Percentiles rank a stretch among this genome's conserved stretches.
These are phyloP conservation scores for Trichoderma koningii DNA, from an alignment of 2,329 filamentous ascomycete species.

Conservation along the genomic window DNA sequence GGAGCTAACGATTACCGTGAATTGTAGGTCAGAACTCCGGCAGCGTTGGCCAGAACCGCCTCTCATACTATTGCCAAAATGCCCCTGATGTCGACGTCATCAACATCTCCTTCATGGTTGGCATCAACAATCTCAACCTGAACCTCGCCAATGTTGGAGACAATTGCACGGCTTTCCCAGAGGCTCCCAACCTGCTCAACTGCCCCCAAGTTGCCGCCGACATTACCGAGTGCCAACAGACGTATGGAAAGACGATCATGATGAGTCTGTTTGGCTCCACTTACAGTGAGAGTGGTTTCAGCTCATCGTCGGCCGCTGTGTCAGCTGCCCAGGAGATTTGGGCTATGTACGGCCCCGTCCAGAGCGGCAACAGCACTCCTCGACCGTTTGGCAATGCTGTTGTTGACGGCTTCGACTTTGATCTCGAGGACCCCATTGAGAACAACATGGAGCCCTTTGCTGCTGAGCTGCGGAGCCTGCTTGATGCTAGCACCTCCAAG, in stretches of 20 bases:
- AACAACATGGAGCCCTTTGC: slow-evolving; percentile 64
- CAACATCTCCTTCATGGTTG: slow-evolving; percentile 61
- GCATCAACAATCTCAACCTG: slow-evolving; percentile 55
- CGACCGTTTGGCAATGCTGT: slow-evolving; percentile 68
- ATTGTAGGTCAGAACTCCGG: slow-evolving; percentile 60
- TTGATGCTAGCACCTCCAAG: slow-evolving; percentile 55
- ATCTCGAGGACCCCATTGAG: slow-evolving; percentile 62
- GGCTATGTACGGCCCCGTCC: slow-evolving; percentile 67
- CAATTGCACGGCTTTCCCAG: slow-evolving; percentile 57
- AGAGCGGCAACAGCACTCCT: slow-evolving; percentile 46
- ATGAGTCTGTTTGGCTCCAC: slow-evolving; percentile 67
- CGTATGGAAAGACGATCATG: slow-evolving; percentile 65
- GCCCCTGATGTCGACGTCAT: slow-evolving; percentile 20
- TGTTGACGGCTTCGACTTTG: slow-evolving; percentile 76
- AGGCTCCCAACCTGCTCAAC: slow-evolving; percentile 50
- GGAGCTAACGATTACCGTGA: not conserved
- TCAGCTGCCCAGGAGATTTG: slow-evolving; percentile 64
- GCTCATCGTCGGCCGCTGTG: slow-evolving; percentile 51
- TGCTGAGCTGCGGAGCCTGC: slow-evolving; percentile 55
- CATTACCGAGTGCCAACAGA: slow-evolving; percentile 61
- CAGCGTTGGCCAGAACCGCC: slow-evolving; percentile 53
- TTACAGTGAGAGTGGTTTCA: slow-evolving; percentile 69
- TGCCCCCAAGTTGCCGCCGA: slow-evolving; percentile 65
- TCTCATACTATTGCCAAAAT: slow-evolving; percentile 59
- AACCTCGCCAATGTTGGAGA: slow-evolving; percentile 67